A percentile compares a stretch with the other conserved stretches of the same genome.
phyloP scores from a whole-genome alignment of 2,329 filamentous ascomycete species.

The Diatrype stigma region DNA sequence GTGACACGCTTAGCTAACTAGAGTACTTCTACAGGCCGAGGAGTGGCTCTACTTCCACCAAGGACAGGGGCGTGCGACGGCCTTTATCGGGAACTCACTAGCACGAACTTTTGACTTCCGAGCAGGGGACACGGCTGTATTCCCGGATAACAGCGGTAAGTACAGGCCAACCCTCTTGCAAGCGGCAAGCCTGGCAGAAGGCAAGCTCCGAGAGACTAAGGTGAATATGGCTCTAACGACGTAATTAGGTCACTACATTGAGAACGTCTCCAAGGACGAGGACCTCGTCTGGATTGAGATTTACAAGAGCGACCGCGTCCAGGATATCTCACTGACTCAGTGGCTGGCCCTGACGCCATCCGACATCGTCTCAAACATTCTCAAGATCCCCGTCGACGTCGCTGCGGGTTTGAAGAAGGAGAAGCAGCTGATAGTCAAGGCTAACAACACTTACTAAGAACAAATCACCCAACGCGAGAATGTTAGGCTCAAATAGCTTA shows the following conservation, averaged over 20 bases:
- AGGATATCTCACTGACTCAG: conserved; percentile 62
- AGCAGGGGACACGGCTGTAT: conserved; percentile 64
- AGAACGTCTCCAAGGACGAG: conserved; percentile 61
- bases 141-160: conserved; percentile 60
- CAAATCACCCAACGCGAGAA: too few species aligned
- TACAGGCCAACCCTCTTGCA: neutral
- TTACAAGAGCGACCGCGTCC: conserved; percentile 63
- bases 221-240: too few species aligned
- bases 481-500: too few species aligned
- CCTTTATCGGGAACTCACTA: conserved; percentile 58
- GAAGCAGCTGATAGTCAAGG: conserved; percentile 53
- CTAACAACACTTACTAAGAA: neutral
- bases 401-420: conserved; percentile 57
- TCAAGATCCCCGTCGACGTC: conserved; percentile 55
- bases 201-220: too few species aligned
- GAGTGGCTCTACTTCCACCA: conserved; percentile 70
- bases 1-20: neutral
- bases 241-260: conserved; percentile 63
- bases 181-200: too few species aligned
- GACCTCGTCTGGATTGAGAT: conserved; percentile 66
- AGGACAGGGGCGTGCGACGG: conserved; percentile 57
- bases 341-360: conserved; percentile 66
- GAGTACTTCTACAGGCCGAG: conserved; percentile 43
- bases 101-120: conserved; percentile 64
- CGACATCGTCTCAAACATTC: conserved; percentile 55